Evolutionary conservation across 345 rosid species (phyloP), one percentile per base, ranked within the genome.

Genomic region (Abelmoschus esculentus): DNA sequence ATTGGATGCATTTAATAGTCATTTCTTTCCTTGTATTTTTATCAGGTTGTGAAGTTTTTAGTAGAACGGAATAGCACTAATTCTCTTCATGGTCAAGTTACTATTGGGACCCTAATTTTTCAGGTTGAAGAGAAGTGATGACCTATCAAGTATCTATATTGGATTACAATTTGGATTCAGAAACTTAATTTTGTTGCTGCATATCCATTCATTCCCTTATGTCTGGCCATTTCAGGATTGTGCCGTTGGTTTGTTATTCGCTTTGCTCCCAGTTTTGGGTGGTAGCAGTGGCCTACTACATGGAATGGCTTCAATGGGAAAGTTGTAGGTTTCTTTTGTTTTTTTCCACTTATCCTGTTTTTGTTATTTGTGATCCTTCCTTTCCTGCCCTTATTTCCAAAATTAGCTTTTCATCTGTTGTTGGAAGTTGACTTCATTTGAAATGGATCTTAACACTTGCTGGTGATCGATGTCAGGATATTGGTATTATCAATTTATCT

Each of bases 261-360:
- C 99, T 65, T 76, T 96, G 84, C 96, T 96, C 64, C 99, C 98
- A 52, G 93, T 92, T 78, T 80, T 96, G 87, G 96, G 99, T 69
- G 99, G 99, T 66, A 87, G 82, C 77, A 90, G 96, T 71, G 98
- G 99, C 66, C 70, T 84, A 57, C 74, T 89, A 56, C 90, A 85
- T 49, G 99, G 99, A 79, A 82, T 96, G 82, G 74, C 85, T 71
- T 86, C 96, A 50, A 96, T 92, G 92, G 99, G 98, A 75, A 96
- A 92, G 78, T 73, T 92, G 99, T 96, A 74, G 79, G 98, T 86
- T 69, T 44, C 61, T 72, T 70, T 32, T 46, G 44, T 53, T 29
- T 65, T 38, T 38, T 66, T 0, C 50, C 67, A n/a, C 29, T 15
- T 61, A 5, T 52, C 47, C 53, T 54, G 2, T 22, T 40, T 17